Evolutionary conservation across 768 basidiomycete genomes (phyloP).

Genomic region (Lactarius hatsudake): DNA sequence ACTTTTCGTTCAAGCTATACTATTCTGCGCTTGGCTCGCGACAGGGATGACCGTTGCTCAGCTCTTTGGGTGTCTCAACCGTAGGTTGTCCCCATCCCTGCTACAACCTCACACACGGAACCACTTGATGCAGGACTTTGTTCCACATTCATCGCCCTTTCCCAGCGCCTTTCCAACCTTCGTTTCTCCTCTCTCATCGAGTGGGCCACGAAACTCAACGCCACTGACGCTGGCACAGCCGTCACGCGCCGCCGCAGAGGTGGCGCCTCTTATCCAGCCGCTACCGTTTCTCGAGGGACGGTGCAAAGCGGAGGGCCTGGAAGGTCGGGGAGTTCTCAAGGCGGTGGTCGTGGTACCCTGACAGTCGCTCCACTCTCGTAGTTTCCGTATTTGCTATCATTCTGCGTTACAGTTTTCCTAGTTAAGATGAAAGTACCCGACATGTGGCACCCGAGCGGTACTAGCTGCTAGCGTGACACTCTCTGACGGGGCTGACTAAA

Average conservation of each 20-base stretch:
- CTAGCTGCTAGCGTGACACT: too few species aligned
- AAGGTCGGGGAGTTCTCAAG: background rate
- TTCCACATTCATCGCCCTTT: background rate
- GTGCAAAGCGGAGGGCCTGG: background rate
- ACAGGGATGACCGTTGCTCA: background rate
- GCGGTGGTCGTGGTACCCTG: background rate
- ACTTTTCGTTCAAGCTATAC: background rate
- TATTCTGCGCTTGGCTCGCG: background rate
- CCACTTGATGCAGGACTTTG: background rate
- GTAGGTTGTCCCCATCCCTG: background rate
- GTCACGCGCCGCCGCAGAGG: background rate
- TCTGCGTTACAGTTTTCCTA: background rate
- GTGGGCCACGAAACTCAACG: background rate
- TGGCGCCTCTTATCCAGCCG: background rate
- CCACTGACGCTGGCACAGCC: background rate
- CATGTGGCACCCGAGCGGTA: too few species aligned
- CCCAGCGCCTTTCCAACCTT: background rate
- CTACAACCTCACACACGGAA: background rate
- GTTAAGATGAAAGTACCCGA: too few species aligned
- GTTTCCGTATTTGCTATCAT: background rate
- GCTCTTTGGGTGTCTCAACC: background rate
- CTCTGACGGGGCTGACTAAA: background rate
- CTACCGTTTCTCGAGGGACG: background rate
- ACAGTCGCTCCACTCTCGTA: background rate
- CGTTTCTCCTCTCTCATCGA: background rate